Percentiles rank a stretch among this genome's conserved stretches.
phyloP scores from a whole-genome alignment of 1,284 basidiomycete genomes.

The Ustilago tritici region DNA sequence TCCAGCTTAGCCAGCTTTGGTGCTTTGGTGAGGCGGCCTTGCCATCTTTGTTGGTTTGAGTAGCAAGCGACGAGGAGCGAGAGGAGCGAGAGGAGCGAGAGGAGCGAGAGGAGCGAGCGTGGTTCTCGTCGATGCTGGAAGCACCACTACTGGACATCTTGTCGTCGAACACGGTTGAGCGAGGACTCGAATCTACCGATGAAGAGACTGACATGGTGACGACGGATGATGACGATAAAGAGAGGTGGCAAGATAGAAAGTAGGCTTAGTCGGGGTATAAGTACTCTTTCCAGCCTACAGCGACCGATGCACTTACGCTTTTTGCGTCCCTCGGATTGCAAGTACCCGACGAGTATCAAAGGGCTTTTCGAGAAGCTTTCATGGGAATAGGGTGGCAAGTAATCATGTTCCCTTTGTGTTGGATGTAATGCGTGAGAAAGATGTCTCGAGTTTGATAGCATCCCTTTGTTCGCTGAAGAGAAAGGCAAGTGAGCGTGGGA shows the following conservation, averaged over 20 bases:
- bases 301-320: no score
- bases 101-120: neutral
- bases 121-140: neutral
- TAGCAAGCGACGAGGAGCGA: neutral
- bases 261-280: no score
- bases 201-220: neutral
- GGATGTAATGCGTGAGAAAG: neutral
- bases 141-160: neutral
- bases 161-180: neutral
- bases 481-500: neutral
- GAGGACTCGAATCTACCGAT: neutral
- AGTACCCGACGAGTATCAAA: neutral
- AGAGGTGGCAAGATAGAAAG: no score
- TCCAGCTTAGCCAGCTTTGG: slow-evolving; percentile 20
- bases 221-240: no score
- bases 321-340: no score
- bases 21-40: neutral
- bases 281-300: no score
- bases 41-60: slow-evolving; percentile 10
- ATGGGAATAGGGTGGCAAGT: neutral
- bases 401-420: neutral
- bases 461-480: neutral
- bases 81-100: neutral
- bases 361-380: neutral
- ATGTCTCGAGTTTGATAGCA: neutral